phyloP scores from a whole-genome alignment of 2,329 filamentous ascomycete species.

The Thelonectria olida region DNA sequence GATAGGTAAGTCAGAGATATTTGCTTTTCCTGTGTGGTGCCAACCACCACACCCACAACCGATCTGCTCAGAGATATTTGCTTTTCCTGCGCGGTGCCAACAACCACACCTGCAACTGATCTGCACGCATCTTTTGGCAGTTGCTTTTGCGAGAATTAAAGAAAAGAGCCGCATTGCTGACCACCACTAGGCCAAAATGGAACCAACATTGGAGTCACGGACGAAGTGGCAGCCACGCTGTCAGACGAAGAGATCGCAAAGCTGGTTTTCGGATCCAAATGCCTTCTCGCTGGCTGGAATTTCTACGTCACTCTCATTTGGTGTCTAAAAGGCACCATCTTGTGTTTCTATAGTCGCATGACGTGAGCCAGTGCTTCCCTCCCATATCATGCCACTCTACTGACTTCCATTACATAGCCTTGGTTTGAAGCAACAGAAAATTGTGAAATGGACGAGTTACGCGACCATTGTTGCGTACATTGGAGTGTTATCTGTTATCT shows the following conservation, averaged over 20 bases:
- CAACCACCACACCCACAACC: not conserved
- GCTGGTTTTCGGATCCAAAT: conserved; percentile 46
- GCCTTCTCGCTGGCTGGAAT: conserved; percentile 49
- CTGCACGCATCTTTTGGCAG: not conserved
- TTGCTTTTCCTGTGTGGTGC: not conserved
- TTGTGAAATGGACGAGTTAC: conserved; percentile 47
- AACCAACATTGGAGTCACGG: conserved; percentile 49
- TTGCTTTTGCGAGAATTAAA: not conserved
- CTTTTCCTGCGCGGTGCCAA: not conserved
- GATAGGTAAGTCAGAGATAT: conserved; percentile 39
- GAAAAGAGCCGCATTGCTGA: conserved; percentile 15
- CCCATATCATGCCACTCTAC: not conserved
- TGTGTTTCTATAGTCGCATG: conserved; percentile 54
- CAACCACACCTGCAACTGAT: not conserved
- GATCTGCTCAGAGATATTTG: not conserved
- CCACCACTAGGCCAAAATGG: conserved; percentile 45
- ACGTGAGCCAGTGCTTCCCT: conserved; percentile 43
- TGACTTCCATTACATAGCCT: conserved; percentile 39
- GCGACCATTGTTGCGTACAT: conserved; percentile 44
- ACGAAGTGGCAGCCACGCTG: conserved; percentile 44
- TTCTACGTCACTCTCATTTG: conserved; percentile 54
- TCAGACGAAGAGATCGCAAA: conserved; percentile 40
- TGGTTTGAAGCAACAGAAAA: conserved; percentile 48
- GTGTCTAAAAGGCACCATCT: conserved; percentile 52
- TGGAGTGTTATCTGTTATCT: conserved; percentile 45